Percentiles rank a stretch among this genome's conserved stretches.
Evolutionary conservation across 805 yeast genomes (phyloP).

Genomic region (Sungouiozyma intestinalis): DNA sequence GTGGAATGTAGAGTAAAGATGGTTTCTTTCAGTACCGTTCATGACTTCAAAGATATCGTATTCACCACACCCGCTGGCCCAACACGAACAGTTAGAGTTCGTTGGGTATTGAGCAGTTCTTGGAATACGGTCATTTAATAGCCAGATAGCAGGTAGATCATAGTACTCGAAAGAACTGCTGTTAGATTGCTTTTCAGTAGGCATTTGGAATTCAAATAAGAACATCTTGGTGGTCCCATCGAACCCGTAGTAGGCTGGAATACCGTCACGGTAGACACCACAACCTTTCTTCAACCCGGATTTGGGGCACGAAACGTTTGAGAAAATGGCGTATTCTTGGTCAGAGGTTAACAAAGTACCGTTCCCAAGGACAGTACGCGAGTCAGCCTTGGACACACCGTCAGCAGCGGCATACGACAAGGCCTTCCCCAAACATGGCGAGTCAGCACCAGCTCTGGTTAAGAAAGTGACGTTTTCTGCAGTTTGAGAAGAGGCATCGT

Average conservation of each 20-base stretch:
- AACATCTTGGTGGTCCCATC: conserved; percentile 61
- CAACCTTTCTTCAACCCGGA: conserved; percentile 54
- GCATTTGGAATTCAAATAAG: conserved; percentile 60
- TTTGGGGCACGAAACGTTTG: conserved; percentile 43
- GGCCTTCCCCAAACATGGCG: conserved; percentile 60
- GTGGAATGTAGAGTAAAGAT: conserved; percentile 59
- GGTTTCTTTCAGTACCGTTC: conserved; percentile 46
- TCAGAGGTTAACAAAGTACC: conserved; percentile 44
- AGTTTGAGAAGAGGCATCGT: conserved; percentile 35
- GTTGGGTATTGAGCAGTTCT: conserved; percentile 60
- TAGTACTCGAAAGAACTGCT: conserved; percentile 30
- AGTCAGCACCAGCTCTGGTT: conserved; percentile 48
- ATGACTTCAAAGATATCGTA: conserved; percentile 67
- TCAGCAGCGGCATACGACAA: conserved; percentile 49
- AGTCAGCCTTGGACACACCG: conserved; percentile 39
- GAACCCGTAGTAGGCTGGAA: conserved; percentile 66
- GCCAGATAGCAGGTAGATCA: conserved; percentile 72
- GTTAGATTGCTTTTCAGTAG: conserved; percentile 37
- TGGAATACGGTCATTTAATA: conserved; percentile 61
- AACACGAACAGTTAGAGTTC: conserved; percentile 57
- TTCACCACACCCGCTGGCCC: conserved; percentile 75
- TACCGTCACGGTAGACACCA: conserved; percentile 67
- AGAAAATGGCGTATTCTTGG: conserved; percentile 50
- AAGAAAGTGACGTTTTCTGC: conserved; percentile 59
- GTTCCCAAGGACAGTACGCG: conserved; percentile 38